A percentile compares a stretch with the other conserved stretches of the same genome.
These are phyloP conservation scores for Meyerozyma elateridarum DNA, from an alignment of 1,139 yeast genomes.

Conservation along the genomic window DNA sequence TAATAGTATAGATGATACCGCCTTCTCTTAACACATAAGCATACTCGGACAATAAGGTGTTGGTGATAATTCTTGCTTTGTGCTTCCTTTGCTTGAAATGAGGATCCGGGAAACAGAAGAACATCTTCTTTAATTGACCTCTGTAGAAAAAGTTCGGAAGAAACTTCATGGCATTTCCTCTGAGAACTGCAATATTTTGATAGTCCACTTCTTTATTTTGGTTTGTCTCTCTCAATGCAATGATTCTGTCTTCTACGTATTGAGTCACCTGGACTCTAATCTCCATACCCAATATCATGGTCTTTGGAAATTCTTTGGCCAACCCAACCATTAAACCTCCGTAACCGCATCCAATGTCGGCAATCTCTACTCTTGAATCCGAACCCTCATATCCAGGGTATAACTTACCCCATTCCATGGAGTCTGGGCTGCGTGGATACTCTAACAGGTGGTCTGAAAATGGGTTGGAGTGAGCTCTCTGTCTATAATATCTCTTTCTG, in stretches of 20 bases:
- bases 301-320: slow-evolving; percentile 71
- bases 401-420: slow-evolving; percentile 81
- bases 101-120: slow-evolving; percentile 98
- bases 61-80: slow-evolving; percentile 92
- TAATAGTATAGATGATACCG: slow-evolving; percentile 88
- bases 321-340: slow-evolving; percentile 86
- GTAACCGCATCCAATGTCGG: slow-evolving; percentile 97
- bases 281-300: slow-evolving; percentile 87
- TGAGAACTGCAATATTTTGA: slow-evolving; percentile 80
- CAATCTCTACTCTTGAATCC: slow-evolving; percentile 66
- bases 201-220: slow-evolving; percentile 35
- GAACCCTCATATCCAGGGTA: slow-evolving; percentile 59
- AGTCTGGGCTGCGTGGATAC: slow-evolving; percentile 74
- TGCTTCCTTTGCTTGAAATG: slow-evolving; percentile 97
- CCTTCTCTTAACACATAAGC: slow-evolving; percentile 86
- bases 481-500: slow-evolving; percentile 85
- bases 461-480: slow-evolving; percentile 96
- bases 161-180: slow-evolving; percentile 98
- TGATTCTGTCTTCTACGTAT: slow-evolving; percentile 91
- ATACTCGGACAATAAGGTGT: slow-evolving; percentile 82
- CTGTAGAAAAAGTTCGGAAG: slow-evolving; percentile 86
- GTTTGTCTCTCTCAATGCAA: slow-evolving; percentile 71
- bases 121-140: slow-evolving; percentile 81
- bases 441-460: slow-evolving; percentile 91
- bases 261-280: slow-evolving; percentile 96